phyloP scores from a whole-genome alignment of 805 yeast genomes.

The Kuraishia piskuri region DNA sequence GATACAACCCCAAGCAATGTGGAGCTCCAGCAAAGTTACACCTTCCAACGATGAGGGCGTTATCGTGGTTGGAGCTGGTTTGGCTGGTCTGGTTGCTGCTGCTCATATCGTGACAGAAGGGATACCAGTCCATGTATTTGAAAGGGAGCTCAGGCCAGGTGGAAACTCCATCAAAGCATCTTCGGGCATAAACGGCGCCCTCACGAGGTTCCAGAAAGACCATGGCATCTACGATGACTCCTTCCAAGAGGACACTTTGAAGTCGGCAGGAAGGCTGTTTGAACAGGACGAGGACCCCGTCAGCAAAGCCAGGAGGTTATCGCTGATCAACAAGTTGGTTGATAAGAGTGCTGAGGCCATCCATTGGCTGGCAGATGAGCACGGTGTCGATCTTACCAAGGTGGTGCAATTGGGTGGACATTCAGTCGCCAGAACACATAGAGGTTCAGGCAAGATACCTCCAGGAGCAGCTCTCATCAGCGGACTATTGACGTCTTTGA shows the following conservation, averaged over 20 bases:
- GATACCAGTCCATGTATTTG: constrained; percentile 42
- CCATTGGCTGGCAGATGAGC: constrained; percentile 61
- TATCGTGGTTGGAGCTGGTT: constrained; percentile 56
- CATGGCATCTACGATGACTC: constrained; percentile 44
- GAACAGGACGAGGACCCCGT: constrained; percentile 12
- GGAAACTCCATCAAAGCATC: constrained; percentile 65
- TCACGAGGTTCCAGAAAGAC: constrained; percentile 49
- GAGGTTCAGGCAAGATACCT: constrained; percentile 59
- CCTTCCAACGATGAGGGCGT: constrained; percentile 20
- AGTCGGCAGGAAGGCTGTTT: constrained; percentile 44
- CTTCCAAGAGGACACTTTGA: constrained; percentile 59
- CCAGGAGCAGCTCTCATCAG: constrained; percentile 64
- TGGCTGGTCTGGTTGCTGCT: constrained; percentile 57
- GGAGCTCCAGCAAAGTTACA: too few species aligned
- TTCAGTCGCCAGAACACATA: constrained; percentile 70
- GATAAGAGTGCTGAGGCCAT: constrained; percentile 59
- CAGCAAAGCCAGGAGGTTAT: background rate
- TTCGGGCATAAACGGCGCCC: constrained; percentile 64
- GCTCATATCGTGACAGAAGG: constrained; percentile 41
- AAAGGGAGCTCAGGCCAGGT: constrained; percentile 52
- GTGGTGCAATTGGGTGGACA: constrained; percentile 82
- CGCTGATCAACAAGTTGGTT: constrained; percentile 49
- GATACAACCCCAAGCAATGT: background rate
- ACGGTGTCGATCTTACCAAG: constrained; percentile 53
- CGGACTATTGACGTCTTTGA: constrained; percentile 41